Evolutionary conservation across 2,329 filamentous ascomycete species (phyloP), one percentile per base, ranked within the genome.

Genomic region (Blastomyces gilchristii): DNA sequence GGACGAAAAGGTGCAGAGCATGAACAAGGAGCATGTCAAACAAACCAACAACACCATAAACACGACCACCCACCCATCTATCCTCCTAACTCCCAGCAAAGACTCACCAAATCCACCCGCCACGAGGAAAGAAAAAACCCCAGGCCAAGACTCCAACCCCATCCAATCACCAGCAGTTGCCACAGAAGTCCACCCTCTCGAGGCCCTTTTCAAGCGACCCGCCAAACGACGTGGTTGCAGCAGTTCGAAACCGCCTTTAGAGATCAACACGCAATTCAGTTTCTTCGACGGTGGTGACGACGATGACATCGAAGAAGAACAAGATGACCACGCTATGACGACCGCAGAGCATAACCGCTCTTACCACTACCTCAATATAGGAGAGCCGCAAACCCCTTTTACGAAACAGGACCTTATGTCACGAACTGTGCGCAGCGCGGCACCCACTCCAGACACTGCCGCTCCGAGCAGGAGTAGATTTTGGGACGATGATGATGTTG

Each of bases 371-470:
- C 18, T 65, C 61, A 25, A 62, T 66, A 22, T 7, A 12, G 16
- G 34, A 25, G 74, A 71, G 60, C 92, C 91, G 14, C 85, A 91
- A 75, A 97, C 93, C 0, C 93, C 93, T 0, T 96, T 86, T 73
- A 90, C 89, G 0, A 85, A 87, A 66, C 84, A 87, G 68, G 93
- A 97, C 68, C 80, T 93, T 39, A 84, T 91, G 65, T 84, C 83
- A 60, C 72, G 80, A 43, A 74, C 75, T 54, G 72, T 89, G n/a
- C 84, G 94, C 63, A 97, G 91, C 72, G 91, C 91, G 6, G 94
- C 94, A 2, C 94, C 94, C 0, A 99, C 94, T 0, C 94, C 94
- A 0, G 94, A 99, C 72, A 97, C 94, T 0, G 91, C 91, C 1
- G 86, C 91, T 64, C 86, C 89, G 1, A 85, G 67, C 62, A 73